Evolutionary conservation across 768 basidiomycete genomes (phyloP), one percentile per base, ranked within the genome.

Genomic region (Boletus rubescentipes): DNA sequence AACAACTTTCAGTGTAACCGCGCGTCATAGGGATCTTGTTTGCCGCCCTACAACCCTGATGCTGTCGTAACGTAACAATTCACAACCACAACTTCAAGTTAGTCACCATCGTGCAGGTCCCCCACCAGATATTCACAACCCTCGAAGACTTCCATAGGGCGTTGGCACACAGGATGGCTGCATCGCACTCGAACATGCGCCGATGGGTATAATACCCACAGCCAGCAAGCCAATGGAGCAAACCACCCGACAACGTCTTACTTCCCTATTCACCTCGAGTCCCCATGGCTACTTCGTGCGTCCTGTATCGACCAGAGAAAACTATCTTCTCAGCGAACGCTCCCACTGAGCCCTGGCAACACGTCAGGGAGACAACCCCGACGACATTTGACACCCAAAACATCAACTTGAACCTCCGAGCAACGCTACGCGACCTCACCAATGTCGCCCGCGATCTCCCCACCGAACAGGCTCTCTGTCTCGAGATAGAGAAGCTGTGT

Each of bases 401-500:
- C 4, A 15, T 16, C 1, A 7, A 26, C 26, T 26, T 6, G 26
- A 26, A 51, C 12, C 18, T 46, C 37, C 50, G 32, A 10, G 11
- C 29, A 1, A 47, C 41, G 3, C 49, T 46, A 11, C 51, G 34
- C 26, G 43, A 37, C 40, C 14, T 36, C 42, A 44, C 53, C 14
- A 16, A 44, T 4, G 39, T 42, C 14, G 31, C 47, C 21, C 55
- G 18, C 29, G 45, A 53, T 20, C 53, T 61, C 23, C 47, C 55
- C 5, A 41, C 47, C 2, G 59, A 64, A 44, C 49, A 63, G 21
- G 40, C 40, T 1, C 55, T 64, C 34, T 53, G 15, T 34, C 38
- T 48, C 6, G 62, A 63, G n/a, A 63, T 63, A 29, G 59, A 61
- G 14, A 41, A 18, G 18, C 16, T 63, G 26, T 63, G 55, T 31